phyloP scores from a whole-genome alignment of 495 filamentous ascomycete genomes.

The Darksidea phi region DNA sequence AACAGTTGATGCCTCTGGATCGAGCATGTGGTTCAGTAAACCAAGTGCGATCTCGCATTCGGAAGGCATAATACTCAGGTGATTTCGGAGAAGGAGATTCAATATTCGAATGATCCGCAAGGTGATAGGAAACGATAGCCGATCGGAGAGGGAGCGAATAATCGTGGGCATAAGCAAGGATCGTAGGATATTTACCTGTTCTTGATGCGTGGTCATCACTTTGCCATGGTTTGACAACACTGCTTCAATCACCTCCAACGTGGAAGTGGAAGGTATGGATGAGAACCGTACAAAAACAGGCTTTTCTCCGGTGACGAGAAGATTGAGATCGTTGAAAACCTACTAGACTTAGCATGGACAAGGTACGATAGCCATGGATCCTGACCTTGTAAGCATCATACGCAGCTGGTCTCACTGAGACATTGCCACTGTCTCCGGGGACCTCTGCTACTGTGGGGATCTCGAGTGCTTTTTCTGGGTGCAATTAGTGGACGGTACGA shows the following conservation, averaged over 20 bases:
- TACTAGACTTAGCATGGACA: constrained; percentile 30
- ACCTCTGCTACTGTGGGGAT: constrained; percentile 59
- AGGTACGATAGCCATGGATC: background rate
- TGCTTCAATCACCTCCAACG: constrained; percentile 87
- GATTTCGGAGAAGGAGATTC: constrained; percentile 71
- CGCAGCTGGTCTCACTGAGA: constrained; percentile 70
- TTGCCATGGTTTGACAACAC: constrained; percentile 78
- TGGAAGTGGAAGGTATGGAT: constrained; percentile 73
- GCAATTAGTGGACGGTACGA: background rate
- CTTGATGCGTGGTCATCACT: constrained; percentile 73
- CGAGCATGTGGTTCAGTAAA: constrained; percentile 82
- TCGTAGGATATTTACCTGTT: constrained; percentile 77
- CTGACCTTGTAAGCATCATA: constrained; percentile 77
- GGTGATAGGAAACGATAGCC: constrained; percentile 75
- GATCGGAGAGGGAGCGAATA: constrained; percentile 73
- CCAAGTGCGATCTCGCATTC: constrained; percentile 85
- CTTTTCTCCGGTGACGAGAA: constrained; percentile 78
- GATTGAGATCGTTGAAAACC: constrained; percentile 87
- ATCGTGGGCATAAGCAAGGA: constrained; percentile 79
- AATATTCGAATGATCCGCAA: constrained; percentile 79
- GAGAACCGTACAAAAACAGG: constrained; percentile 76
- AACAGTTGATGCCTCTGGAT: constrained; percentile 69
- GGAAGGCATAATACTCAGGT: constrained; percentile 68
- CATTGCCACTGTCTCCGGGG: constrained; percentile 57
- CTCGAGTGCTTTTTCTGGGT: constrained; percentile 50